Evolutionary conservation across 2,329 filamentous ascomycete genomes (phyloP), one percentile per base, ranked within the genome.

Genomic region (Alternaria sp.): DNA sequence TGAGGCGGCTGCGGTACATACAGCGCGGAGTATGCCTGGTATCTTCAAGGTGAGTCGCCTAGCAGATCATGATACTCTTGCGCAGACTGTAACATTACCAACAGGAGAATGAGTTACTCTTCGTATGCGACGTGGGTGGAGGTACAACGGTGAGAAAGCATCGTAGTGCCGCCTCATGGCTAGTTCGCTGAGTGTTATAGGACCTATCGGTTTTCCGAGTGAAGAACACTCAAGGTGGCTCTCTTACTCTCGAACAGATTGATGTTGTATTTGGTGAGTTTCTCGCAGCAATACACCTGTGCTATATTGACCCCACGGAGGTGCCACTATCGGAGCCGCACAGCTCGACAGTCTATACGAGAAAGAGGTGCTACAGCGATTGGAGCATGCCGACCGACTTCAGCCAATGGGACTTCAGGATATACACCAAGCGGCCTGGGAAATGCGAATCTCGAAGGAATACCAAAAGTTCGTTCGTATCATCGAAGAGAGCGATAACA

Each of bases 1-100:
- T 1, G 85, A 86, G 66, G 85, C 85, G 4, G 84, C 85, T 4
- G 85, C 84, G 23, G 83, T 86, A 0, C 82, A 85, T 69, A 81
- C 82, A 1, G 81, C 81, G 3, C 60, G 66, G 1, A 69, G 72
- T 46, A 63, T 68, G 21, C 67, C 73, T 13, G 69, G 65, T 9
- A 70, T 75, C 15, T 76, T 74, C 58, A 56, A 77, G 72, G 32
- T 36, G 32, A 36, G 32, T n/a, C 2, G 15, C 8, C 7, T n/a
- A 36, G 32, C 32, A 36, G 1, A n/a, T n/a, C 32, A 5, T 10
- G 32, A 5, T n/a, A 10, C 15, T n/a, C 15, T 5, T 5, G 49
- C 17, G 17, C 7, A 12, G 23, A 30, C 26, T 2, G 2, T 54
- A 12, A 49, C 17, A 5, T 26, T 30, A 1, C 51, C 6, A 10